Base-by-base conservation (phyloP, 2,329 filamentous ascomycete species). In the Talaromyces piceae region DNA sequence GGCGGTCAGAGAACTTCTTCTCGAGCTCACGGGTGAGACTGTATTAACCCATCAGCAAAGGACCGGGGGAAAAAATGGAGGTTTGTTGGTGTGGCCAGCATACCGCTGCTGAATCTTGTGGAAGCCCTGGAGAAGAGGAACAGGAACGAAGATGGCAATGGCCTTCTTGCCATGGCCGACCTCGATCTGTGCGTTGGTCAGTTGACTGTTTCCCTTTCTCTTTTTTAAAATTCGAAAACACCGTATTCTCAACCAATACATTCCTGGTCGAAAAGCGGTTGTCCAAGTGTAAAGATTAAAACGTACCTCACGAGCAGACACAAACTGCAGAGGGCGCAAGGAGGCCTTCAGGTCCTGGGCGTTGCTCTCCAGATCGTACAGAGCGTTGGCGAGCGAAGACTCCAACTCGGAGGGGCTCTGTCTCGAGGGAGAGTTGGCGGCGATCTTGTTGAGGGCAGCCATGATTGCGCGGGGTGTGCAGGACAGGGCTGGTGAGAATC, bases 1-100 rank as follows among this genome's bases (percentile, higher is more conserved):
- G 93, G 78, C 93, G 93, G 84, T 98, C 93, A 62, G 93, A 97
- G 89, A 98, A 98, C 83, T 98, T 98, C 90, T 98, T 98, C 87
- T 98, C 93, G 73, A 98, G 91, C 84, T 98, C 93, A 79, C 93
- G 93, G 77, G 93, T 98, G 73, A 98, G 86, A 74, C 91, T 97
- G 52, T 18, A n/a, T 7, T 12, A 20, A n/a, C n/a, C n/a, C 18
- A 26, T 50, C 23, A 50, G 45, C 28, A 44, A 1, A 20, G 44
- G 45, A 26, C 45, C 3, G 23, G 41, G 8, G 6, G 53, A 3
- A 3, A n/a, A n/a, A 12, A n/a, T n/a, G n/a, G 20, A n/a, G 2
- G 54, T 67, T 49, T 37, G 31, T 8, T 45, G 23, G 9, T 18
- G n/a, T 33, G 26, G 6, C 45, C 59, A 31, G 53, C 86, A 78